Base-by-base conservation (phyloP, 768 basidiomycete species). In the Suillus plorans region DNA sequence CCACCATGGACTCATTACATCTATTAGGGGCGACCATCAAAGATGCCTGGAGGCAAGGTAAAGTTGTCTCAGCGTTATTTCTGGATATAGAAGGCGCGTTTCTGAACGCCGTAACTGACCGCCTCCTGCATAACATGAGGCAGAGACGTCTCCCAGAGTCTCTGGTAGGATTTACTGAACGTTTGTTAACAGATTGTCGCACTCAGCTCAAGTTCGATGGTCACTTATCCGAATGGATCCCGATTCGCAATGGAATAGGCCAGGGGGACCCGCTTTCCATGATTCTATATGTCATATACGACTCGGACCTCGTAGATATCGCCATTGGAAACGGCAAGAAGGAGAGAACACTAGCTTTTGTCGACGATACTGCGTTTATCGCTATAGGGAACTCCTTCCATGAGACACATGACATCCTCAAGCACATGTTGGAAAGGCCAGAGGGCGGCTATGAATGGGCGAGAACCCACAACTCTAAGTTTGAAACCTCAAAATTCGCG, bases 11-110 rank as follows among this genome's bases (percentile, higher is more conserved):
- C 63, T 72, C 80, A 0, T 28, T 80, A 10, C 72, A 77, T 59
- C 64, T 73, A 2, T 64, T 82, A 0, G 70, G 76, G 4, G 61
- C 77, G 1, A 71, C 66, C 22, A 70, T 83, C 44, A 78, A 81
- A 50, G 69, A 73, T 1, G 76, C 77, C 0, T 83, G 80, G 81
- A 58, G 74, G 0, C 56, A 62, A 4, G 66, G 69, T 0, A 74
- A 79, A 16, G 81, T 81, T 0, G 78, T 69, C 1, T 74, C 73
- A 1, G 69, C 75, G 0, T 72, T 82, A 4, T 49, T 49, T 0
- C 2, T 49, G 2, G 47, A 49, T 10, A 49, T 49, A 1, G 22
- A 49, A 0, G 81, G 76, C 0, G 80, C 81, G 4, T 83, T 81
- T 64, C 81, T 77, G 0, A 82, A 76, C 63, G 75, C 74, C 0